These are phyloP conservation scores for Colletotrichum agaves DNA, from an alignment of 2,329 filamentous ascomycete species.

Conservation along the genomic window DNA sequence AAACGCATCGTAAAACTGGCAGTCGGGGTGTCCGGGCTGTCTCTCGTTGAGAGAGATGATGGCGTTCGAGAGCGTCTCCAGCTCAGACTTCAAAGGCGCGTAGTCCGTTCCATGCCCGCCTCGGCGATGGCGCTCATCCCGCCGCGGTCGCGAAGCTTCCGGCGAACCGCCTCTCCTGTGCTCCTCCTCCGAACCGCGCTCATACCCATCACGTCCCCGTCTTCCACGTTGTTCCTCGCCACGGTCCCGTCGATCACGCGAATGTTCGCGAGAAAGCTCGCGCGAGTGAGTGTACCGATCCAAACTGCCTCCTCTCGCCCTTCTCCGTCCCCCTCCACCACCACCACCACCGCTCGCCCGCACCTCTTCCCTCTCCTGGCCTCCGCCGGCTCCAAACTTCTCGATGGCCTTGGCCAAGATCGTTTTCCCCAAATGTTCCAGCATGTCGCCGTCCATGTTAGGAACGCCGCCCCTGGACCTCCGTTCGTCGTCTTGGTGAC, in stretches of 20 bases:
- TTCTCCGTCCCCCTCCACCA: not conserved
- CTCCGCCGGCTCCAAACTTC: constrained; percentile 10
- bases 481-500: not conserved
- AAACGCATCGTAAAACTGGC: constrained; percentile 37
- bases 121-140: constrained; percentile 1
- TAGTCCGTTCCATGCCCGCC: constrained; percentile 24
- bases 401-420: constrained; percentile 31
- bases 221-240: not conserved
- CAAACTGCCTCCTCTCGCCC: not conserved
- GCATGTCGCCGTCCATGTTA: constrained; percentile 30
- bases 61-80: constrained; percentile 34
- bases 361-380: not conserved
- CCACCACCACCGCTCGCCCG: not conserved
- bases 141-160: not conserved
- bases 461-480: constrained; percentile 21
- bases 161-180: not conserved
- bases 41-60: constrained; percentile 34
- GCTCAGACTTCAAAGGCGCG: constrained; percentile 16
- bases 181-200: not conserved
- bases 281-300: constrained; percentile 1
- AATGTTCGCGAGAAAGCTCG: constrained; percentile 9
- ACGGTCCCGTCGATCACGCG: not conserved
- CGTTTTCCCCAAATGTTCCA: constrained; percentile 29
- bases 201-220: not conserved
- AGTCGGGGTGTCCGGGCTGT: constrained; percentile 31